Evolutionary conservation across 306 rosid genomes (phyloP).

Genomic region (Rosa chinensis): DNA sequence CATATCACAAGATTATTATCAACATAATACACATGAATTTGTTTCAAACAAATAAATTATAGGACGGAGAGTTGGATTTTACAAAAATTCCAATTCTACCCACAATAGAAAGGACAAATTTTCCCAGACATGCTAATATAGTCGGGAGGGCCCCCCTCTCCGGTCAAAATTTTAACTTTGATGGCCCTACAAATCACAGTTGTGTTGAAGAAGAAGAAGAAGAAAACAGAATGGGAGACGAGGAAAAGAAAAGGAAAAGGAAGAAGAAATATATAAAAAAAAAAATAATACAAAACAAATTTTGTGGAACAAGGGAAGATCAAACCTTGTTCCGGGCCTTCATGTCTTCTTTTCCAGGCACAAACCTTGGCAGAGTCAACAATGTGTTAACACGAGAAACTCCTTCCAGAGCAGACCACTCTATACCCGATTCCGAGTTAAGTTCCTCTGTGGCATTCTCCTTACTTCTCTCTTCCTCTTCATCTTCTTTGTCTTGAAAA

Average conservation of each 20-base stretch:
- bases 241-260: slow-evolving; percentile 12
- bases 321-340: slow-evolving; percentile 31
- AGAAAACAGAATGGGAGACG: slow-evolving; percentile 25
- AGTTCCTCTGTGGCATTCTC: slow-evolving; percentile 48
- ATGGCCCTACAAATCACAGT: slow-evolving; percentile 28
- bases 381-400: slow-evolving; percentile 96
- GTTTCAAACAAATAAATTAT: slow-evolving; percentile 10
- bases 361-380: slow-evolving; percentile 83
- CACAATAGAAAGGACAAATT: slow-evolving; percentile 34
- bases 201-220: slow-evolving; percentile 6
- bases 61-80: slow-evolving; percentile 37
- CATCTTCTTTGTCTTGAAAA: slow-evolving; percentile 15
- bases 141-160: slow-evolving; percentile 55
- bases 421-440: slow-evolving; percentile 49
- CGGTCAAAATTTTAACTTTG: slow-evolving; percentile 33
- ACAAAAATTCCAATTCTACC: slow-evolving; percentile 47
- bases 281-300: slow-evolving; percentile 24
- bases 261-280: slow-evolving; percentile 23
- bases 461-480: slow-evolving; percentile 18
- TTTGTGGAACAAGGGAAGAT: slow-evolving; percentile 19
- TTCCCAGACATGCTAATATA: slow-evolving; percentile 79
- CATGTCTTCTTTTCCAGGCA: slow-evolving; percentile 65
- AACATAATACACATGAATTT: slow-evolving; percentile 13
- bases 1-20: slow-evolving; percentile 35
- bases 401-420: slow-evolving; percentile 98